phyloP scores from a whole-genome alignment of 1,284 basidiomycete species.

The Vanrija sp. region DNA sequence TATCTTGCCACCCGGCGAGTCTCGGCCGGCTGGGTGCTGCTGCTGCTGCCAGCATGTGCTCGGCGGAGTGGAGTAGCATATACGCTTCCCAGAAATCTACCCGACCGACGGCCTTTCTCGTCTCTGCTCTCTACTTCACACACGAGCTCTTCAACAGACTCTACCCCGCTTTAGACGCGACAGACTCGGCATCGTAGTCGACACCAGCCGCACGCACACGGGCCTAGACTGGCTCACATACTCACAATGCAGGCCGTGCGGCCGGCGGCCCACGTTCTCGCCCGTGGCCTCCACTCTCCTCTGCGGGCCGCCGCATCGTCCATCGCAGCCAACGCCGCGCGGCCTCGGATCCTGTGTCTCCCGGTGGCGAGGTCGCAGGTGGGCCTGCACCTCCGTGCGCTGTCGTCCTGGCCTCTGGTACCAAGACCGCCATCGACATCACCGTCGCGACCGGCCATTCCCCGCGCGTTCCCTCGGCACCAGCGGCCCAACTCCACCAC shows the following conservation, averaged over 20 bases:
- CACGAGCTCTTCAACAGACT: constrained; percentile 12
- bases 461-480: too few species aligned
- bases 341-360: not conserved
- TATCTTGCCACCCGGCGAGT: not conserved
- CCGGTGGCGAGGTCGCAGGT: too few species aligned
- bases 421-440: not conserved
- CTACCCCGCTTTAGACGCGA: not conserved
- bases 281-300: not conserved
- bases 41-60: too few species aligned
- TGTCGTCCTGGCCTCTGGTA: too few species aligned
- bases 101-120: too few species aligned
- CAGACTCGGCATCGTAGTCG: not conserved
- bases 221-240: too few species aligned
- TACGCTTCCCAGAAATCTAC: too few species aligned
- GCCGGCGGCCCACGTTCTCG: not conserved
- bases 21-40: too few species aligned
- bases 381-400: not conserved
- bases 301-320: constrained; percentile 3
- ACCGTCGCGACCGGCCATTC: not conserved
- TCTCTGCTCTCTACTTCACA: not conserved
- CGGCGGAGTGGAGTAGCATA: too few species aligned
- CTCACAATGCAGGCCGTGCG: constrained; percentile 2
- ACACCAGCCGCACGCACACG: too few species aligned
- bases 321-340: not conserved
- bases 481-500: too few species aligned